Evolutionary conservation across 768 basidiomycete genomes (phyloP).

Genomic region (Nidularia pulvinata): DNA sequence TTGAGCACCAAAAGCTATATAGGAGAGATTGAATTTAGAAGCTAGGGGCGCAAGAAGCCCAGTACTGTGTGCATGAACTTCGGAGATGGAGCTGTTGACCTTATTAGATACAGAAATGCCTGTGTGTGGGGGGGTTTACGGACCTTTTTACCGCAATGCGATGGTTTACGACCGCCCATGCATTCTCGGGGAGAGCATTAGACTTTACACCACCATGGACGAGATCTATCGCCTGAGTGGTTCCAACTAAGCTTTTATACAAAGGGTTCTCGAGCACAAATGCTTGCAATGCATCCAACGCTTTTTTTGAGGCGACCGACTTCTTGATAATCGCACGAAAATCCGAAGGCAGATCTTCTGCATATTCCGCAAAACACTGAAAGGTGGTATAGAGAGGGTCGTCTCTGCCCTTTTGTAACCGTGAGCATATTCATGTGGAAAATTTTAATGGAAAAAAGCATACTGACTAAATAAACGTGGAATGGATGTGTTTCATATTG

Average conservation of each 20-base stretch:
- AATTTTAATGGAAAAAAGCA: background rate
- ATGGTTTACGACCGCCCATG: slow-evolving; percentile 70
- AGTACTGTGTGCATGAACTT: slow-evolving; percentile 41
- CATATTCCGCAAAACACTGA: slow-evolving; percentile 68
- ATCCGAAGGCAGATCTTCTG: slow-evolving; percentile 45
- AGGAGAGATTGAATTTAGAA: slow-evolving; percentile 53
- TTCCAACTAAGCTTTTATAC: slow-evolving; percentile 52
- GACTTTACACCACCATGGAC: slow-evolving; percentile 68
- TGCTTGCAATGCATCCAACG: slow-evolving; percentile 50
- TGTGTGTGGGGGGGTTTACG: slow-evolving; percentile 6
- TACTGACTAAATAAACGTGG: slow-evolving; percentile 43
- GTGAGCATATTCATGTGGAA: background rate
- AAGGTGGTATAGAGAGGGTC: slow-evolving; percentile 60
- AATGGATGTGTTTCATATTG: slow-evolving; percentile 70
- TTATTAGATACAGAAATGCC: background rate
- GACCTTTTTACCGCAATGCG: slow-evolving; percentile 65
- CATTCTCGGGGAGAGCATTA: slow-evolving; percentile 80
- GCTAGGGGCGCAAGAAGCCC: slow-evolving; percentile 46
- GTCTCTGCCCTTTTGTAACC: slow-evolving; percentile 40
- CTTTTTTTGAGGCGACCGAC: slow-evolving; percentile 46
- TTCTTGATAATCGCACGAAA: slow-evolving; percentile 48
- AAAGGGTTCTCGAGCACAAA: slow-evolving; percentile 34
- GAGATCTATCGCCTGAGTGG: slow-evolving; percentile 80
- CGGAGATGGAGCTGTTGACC: slow-evolving; percentile 38
- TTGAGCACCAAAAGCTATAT: slow-evolving; percentile 50